Percentiles rank a stretch among this genome's conserved stretches.
phyloP scores from a whole-genome alignment of 352 stramenopile genomes.

The Thalassiosira mediterranea region DNA sequence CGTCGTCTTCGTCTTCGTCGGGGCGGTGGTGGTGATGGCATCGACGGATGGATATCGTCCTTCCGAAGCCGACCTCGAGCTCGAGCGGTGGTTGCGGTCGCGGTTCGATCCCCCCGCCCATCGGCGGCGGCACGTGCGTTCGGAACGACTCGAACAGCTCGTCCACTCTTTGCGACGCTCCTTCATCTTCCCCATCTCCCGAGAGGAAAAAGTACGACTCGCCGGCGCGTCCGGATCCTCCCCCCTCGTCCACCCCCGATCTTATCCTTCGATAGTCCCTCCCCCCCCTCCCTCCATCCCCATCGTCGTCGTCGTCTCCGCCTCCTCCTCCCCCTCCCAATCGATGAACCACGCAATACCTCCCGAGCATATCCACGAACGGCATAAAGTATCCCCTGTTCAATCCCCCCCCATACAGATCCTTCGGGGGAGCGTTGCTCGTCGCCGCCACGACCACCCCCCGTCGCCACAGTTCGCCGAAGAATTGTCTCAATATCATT shows the following conservation, averaged over 20 bases:
- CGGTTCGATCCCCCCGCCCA: neutral
- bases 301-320: constrained; percentile 28
- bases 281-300: constrained; percentile 44
- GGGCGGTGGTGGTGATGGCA: constrained; percentile 42
- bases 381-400: constrained; percentile 96
- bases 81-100: constrained; percentile 7
- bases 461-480: constrained; percentile 88
- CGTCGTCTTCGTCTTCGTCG: constrained; percentile 42
- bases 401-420: constrained; percentile 94
- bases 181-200: constrained; percentile 3
- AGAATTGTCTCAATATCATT: constrained; percentile 94
- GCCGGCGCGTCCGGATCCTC: constrained; percentile 9
- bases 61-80: constrained; percentile 43
- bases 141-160: constrained; percentile 24
- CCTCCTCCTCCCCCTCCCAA: constrained; percentile 58
- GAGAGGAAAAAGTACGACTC: constrained; percentile 41
- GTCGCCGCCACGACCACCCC: constrained; percentile 95
- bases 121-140: too few species aligned
- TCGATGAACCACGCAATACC: constrained; percentile 86
- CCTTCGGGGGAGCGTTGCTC: constrained; percentile 91
- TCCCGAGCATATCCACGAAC: constrained; percentile 93
- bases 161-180: constrained; percentile 21
- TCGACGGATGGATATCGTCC: constrained; percentile 25
- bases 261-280: constrained; percentile 48
- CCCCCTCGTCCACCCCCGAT: constrained; percentile 20